phyloP scores from a whole-genome alignment of 345 rosid genomes.

The Atalantia buxifolia region DNA sequence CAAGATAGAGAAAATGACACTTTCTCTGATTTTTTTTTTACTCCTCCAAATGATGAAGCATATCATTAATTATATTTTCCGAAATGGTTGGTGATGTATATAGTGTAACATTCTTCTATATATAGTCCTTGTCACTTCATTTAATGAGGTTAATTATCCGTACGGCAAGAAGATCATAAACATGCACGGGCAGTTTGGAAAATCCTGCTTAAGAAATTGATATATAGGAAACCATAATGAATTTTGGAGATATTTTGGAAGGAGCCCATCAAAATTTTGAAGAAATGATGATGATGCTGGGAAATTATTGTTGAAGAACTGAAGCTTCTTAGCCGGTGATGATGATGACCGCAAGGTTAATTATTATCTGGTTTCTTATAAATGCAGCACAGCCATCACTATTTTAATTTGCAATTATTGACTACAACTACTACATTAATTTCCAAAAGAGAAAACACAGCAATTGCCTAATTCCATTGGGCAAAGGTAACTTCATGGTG shows the following conservation, averaged over 20 bases:
- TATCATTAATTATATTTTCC: too few species aligned
- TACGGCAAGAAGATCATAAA: neutral
- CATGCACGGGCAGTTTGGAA: neutral
- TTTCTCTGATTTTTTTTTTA: too few species aligned
- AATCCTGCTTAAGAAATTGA: neutral
- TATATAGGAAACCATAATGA: neutral
- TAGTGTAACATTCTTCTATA: too few species aligned
- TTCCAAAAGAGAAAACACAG: neutral
- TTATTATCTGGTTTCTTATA: neutral
- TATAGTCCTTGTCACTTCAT: neutral
- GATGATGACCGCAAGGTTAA: neutral
- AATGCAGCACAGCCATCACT: neutral
- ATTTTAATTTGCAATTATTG: neutral
- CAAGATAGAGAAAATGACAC: too few species aligned
- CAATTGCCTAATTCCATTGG: neutral
- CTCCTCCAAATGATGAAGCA: too few species aligned
- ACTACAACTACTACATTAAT: neutral
- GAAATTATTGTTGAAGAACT: neutral
- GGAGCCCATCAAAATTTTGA: neutral
- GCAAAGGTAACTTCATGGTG: neutral
- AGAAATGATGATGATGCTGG: neutral
- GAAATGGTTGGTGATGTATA: too few species aligned
- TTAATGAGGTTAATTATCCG: neutral
- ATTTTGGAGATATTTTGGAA: neutral
- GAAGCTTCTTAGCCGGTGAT: neutral